Percentiles rank a stretch among this genome's conserved stretches.
Conservation (phyloP, 495 filamentous ascomycete genomes). For the Staphylotrichum longicolle region DNA sequence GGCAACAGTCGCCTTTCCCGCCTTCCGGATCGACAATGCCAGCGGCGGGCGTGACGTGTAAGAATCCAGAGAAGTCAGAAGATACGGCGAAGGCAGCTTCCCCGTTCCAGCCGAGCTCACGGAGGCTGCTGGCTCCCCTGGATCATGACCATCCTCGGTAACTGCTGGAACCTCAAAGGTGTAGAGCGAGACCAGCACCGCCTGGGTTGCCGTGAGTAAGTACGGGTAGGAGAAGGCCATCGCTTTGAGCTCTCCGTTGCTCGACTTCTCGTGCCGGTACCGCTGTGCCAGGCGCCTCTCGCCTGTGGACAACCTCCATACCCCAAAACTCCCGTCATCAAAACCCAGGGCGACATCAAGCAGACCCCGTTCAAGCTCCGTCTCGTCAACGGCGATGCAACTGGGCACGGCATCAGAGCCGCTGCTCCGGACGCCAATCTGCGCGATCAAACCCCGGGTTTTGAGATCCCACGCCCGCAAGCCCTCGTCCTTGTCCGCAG, state of each 20-base stretch:
- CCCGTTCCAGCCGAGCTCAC: neutral
- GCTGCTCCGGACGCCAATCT: conserved; percentile 34
- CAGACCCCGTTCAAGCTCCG: conserved; percentile 32
- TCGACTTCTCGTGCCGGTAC: conserved; percentile 56
- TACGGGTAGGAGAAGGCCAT: conserved; percentile 76
- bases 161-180: conserved; percentile 48
- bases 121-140: neutral
- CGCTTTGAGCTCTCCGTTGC: conserved; percentile 66
- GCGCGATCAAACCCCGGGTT: conserved; percentile 55
- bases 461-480: conserved; percentile 77
- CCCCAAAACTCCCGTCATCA: conserved; percentile 66
- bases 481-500: conserved; percentile 65
- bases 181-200: conserved; percentile 73
- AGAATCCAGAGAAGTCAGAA: conserved; percentile 79
- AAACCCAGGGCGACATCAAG: conserved; percentile 71
- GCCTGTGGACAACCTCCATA: conserved; percentile 59
- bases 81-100: conserved; percentile 41
- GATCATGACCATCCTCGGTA: neutral
- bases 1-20: conserved; percentile 59
- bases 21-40: conserved; percentile 70
- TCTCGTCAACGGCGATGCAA: conserved; percentile 62
- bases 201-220: conserved; percentile 70
- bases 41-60: conserved; percentile 76
- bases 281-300: conserved; percentile 43
- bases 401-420: conserved; percentile 50